Evolutionary conservation across 495 filamentous ascomycete genomes (phyloP).

Genomic region (Aspergillus sclerotioniger): DNA sequence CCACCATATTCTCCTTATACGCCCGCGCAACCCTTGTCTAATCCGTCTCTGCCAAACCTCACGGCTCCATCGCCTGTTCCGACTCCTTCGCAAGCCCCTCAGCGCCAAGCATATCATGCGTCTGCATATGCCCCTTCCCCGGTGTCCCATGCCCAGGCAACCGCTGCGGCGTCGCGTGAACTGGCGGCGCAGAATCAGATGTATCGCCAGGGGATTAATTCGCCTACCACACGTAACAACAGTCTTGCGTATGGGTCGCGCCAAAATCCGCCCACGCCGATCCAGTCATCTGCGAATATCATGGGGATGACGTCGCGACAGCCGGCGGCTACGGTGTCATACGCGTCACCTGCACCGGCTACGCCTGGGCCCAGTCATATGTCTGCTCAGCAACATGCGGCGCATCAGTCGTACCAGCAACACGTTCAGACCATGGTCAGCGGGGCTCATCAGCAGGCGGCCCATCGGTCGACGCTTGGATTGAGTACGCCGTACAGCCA

Average conservation of each 20-base stretch:
- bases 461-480: conserved; percentile 35
- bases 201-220: conserved; percentile 31
- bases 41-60: conserved; percentile 26
- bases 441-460: conserved; percentile 35
- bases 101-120: conserved; percentile 35
- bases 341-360: conserved; percentile 26
- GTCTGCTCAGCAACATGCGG: conserved; percentile 21
- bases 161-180: conserved; percentile 32
- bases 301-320: conserved; percentile 36
- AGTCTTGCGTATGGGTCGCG: conserved; percentile 34
- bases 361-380: conserved; percentile 26
- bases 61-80: conserved; percentile 39
- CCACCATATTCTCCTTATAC: conserved; percentile 33
- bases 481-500: conserved; percentile 39
- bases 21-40: conserved; percentile 27
- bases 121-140: conserved; percentile 34
- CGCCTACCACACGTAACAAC: conserved; percentile 35
- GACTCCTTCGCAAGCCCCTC: conserved; percentile 40
- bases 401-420: conserved; percentile 38
- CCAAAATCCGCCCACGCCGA: conserved; percentile 33
- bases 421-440: conserved; percentile 44
- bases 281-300: conserved; percentile 32
- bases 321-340: conserved; percentile 25
- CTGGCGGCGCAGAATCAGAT: conserved; percentile 27
- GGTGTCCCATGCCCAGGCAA: conserved; percentile 24